phyloP scores from a whole-genome alignment of 805 yeast genomes.

The Blastobotrys robertii region DNA sequence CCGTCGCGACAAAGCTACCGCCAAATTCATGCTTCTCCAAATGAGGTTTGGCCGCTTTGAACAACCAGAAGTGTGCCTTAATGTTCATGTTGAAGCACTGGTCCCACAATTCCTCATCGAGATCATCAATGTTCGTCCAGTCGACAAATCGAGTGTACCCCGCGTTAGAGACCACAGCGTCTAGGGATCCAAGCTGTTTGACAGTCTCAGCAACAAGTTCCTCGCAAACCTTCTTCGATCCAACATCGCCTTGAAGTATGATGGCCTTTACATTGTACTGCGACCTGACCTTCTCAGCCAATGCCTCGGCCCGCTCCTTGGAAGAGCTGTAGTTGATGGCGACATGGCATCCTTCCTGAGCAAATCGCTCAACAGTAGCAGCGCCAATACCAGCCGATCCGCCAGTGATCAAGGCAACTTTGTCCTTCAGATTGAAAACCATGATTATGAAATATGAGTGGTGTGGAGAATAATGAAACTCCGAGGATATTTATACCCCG shows the following conservation, averaged over 20 bases:
- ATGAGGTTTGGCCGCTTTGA: constrained; percentile 23
- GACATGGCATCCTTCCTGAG: constrained; percentile 18
- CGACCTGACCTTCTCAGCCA: constrained; percentile 7
- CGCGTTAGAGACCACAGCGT: constrained; percentile 32
- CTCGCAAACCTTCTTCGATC: constrained; percentile 19
- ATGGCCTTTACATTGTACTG: constrained; percentile 9
- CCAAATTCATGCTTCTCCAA: constrained; percentile 27
- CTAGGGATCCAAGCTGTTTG: constrained; percentile 26
- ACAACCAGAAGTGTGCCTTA: constrained; percentile 26
- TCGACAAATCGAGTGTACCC: constrained; percentile 25
- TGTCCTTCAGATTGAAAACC: constrained; percentile 7
- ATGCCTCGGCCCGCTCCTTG: constrained; percentile 11
- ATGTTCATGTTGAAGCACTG: constrained; percentile 23
- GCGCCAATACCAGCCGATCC: constrained; percentile 20
- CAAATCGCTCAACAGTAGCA: constrained; percentile 13
- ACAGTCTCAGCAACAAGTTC: constrained; percentile 25
- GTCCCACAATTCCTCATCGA: constrained; percentile 21
- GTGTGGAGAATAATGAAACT: no score
- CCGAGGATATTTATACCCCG: no score
- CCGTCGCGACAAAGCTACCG: constrained; percentile 31
- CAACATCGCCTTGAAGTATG: constrained; percentile 15
- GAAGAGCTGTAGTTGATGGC: constrained; percentile 14
- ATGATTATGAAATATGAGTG: not conserved
- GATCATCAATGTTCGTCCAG: constrained; percentile 22
- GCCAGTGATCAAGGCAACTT: constrained; percentile 19